Evolutionary conservation across 1,284 basidiomycete genomes (phyloP), one percentile per base, ranked within the genome.

Genomic region (Cryptococcus jaspeensis): DNA sequence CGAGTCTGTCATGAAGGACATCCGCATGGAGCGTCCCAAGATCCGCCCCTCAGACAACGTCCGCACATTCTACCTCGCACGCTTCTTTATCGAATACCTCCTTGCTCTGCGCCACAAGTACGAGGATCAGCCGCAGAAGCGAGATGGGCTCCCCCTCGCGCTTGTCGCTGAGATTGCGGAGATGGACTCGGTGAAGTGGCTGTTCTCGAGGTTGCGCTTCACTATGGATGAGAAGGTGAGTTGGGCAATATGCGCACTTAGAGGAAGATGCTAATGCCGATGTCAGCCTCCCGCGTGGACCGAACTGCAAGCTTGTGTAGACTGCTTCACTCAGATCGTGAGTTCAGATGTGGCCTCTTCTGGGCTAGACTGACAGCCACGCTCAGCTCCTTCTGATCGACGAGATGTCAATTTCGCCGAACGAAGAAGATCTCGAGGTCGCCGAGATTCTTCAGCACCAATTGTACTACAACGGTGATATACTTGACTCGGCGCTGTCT

Each of bases 231-330:
- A 92, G 64, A 92, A 92, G 83, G 92, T 90, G 37, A 50, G 40
- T 40, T 47, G 38, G 40, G 28, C 36, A 39, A 5, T 44, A 9
- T 13, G 5, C 6, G 7, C n/a, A n/a, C n/a, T 20, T 0, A 43
- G 22, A 28, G 4, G 41, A 39, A 25, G 22, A 22, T 3, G 32
- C 25, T 32, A 16, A 38, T 37, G 6, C 13, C 22, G 47, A 42
- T 22, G 53, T 42, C 65, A 92, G 88, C 92, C 92, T 35, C 90
- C 90, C 67, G 80, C 85, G 55, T 94, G 90, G 91, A 89, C 85
- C n/a, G 92, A 95, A 70, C 81, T 97, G 35, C 90, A 96, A 75
- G 90, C 91, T n/a, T 90, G 90, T 44, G 85, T 95, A 64, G 89
- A 94, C 67, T 94, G 91, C 75, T 84, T 96, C 60, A 91, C 90